A percentile compares a stretch with the other conserved stretches of the same genome.
phyloP scores from a whole-genome alignment of 768 basidiomycete genomes.

The Cyclocybe cylindracea region DNA sequence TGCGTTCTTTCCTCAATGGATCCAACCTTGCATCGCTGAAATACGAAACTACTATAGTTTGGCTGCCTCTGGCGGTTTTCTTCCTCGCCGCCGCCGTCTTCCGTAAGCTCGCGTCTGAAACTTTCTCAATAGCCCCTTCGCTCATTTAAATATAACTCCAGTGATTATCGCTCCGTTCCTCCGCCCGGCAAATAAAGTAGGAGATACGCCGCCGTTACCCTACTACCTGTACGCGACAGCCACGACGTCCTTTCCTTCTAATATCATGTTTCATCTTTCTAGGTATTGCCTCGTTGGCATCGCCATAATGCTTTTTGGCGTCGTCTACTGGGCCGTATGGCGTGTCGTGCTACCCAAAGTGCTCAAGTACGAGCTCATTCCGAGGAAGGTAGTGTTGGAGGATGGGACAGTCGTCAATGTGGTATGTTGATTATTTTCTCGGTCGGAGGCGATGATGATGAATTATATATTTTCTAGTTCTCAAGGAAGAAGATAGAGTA shows the following conservation, averaged over 20 bases:
- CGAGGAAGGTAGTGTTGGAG: conserved; percentile 45
- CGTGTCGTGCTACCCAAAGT: conserved; percentile 47
- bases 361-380: conserved; percentile 48
- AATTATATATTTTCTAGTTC: conserved; percentile 9
- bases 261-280: background rate
- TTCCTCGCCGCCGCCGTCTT: conserved; percentile 53
- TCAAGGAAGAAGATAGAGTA: conserved; percentile 13
- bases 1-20: conserved; percentile 4
- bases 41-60: conserved; percentile 34
- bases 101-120: conserved; percentile 33
- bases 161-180: conserved; percentile 60
- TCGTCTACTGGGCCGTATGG: conserved; percentile 58
- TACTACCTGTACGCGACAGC: conserved; percentile 51
- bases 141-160: conserved; percentile 8
- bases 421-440: conserved; percentile 33
- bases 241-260: background rate
- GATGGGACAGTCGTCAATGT: conserved; percentile 58
- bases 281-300: conserved; percentile 60
- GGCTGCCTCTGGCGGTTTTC: conserved; percentile 56
- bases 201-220: conserved; percentile 61
- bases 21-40: no score
- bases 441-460: background rate
- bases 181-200: conserved; percentile 51
- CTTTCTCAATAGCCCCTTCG: background rate
- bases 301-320: conserved; percentile 43